Percentiles rank a stretch among this genome's conserved stretches.
Conservation (phyloP, 768 basidiomycete genomes). For the Leucogyrophana mollusca region DNA sequence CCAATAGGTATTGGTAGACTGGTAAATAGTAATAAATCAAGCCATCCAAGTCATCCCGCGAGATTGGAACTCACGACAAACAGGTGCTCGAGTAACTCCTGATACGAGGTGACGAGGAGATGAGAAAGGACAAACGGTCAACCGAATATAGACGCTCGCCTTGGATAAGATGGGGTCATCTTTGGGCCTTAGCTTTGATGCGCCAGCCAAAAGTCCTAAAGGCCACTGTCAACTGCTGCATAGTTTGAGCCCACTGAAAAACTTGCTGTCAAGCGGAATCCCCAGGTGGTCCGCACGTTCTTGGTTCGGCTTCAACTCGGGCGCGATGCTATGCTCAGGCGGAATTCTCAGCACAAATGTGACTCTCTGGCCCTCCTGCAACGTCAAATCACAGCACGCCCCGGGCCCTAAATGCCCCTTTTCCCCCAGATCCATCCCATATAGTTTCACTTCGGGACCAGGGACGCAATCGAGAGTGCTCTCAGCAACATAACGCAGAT, state of each 20-base stretch:
- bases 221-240: slow-evolving; percentile 4
- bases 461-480: slow-evolving; percentile 49
- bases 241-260: not conserved
- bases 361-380: slow-evolving; percentile 86
- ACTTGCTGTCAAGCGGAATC: slow-evolving; percentile 42
- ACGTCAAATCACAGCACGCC: slow-evolving; percentile 53
- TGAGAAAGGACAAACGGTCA: not conserved
- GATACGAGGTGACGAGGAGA: not conserved
- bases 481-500: slow-evolving; percentile 75
- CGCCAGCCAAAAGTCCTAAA: slow-evolving; percentile 42
- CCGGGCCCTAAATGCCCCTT: slow-evolving; percentile 77
- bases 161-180: slow-evolving; percentile 76
- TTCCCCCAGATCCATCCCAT: slow-evolving; percentile 59
- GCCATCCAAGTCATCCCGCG: not conserved
- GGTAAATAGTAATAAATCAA: slow-evolving; percentile 9
- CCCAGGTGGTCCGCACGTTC: slow-evolving; percentile 44
- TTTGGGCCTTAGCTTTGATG: slow-evolving; percentile 44
- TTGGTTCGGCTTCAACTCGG: slow-evolving; percentile 29
- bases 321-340: slow-evolving; percentile 34
- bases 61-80: slow-evolving; percentile 43
- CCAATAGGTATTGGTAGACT: slow-evolving; percentile 84
- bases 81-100: slow-evolving; percentile 58
- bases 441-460: slow-evolving; percentile 53
- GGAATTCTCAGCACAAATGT: slow-evolving; percentile 82
- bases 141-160: slow-evolving; percentile 29